These are phyloP conservation scores for Dioszegia hungarica DNA, from an alignment of 768 basidiomycete species.

Conservation along the genomic window DNA sequence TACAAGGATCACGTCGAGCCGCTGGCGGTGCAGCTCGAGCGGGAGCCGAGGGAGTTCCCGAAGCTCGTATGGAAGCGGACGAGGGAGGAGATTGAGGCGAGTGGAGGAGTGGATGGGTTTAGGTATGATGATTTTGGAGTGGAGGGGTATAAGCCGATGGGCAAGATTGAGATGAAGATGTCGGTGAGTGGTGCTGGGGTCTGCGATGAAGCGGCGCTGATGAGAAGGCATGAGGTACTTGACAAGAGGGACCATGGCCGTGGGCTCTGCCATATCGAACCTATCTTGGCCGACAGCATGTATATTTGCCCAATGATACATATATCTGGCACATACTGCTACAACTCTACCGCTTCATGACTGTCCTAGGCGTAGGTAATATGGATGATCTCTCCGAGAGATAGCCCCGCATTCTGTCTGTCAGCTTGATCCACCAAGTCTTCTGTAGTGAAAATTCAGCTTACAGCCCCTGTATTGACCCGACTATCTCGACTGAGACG, in stretches of 20 bases:
- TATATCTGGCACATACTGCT: neutral
- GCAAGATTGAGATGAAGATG: constrained; percentile 92
- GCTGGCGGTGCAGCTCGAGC: constrained; percentile 71
- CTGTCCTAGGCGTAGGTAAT: neutral
- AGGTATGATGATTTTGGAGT: constrained; percentile 73
- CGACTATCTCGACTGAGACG: constrained; percentile 30
- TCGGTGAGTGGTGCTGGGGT: constrained; percentile 53
- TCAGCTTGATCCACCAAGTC: neutral
- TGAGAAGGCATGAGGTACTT: neutral
- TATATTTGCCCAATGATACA: neutral
- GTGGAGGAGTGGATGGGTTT: constrained; percentile 70
- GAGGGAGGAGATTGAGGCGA: constrained; percentile 50
- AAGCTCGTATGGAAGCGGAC: constrained; percentile 68
- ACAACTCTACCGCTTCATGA: neutral
- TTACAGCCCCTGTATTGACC: constrained; percentile 30
- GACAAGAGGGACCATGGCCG: too few species aligned
- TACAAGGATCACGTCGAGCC: constrained; percentile 88
- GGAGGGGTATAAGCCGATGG: constrained; percentile 79
- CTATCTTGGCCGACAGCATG: neutral
- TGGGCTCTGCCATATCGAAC: too few species aligned
- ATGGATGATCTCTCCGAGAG: neutral
- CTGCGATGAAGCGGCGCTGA: neutral
- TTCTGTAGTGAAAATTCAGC: neutral
- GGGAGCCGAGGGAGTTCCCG: constrained; percentile 78
- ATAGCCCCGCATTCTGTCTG: constrained; percentile 26